Evolutionary conservation across 2,329 filamentous ascomycete species (phyloP).

Genomic region (Colletotrichum sp.): DNA sequence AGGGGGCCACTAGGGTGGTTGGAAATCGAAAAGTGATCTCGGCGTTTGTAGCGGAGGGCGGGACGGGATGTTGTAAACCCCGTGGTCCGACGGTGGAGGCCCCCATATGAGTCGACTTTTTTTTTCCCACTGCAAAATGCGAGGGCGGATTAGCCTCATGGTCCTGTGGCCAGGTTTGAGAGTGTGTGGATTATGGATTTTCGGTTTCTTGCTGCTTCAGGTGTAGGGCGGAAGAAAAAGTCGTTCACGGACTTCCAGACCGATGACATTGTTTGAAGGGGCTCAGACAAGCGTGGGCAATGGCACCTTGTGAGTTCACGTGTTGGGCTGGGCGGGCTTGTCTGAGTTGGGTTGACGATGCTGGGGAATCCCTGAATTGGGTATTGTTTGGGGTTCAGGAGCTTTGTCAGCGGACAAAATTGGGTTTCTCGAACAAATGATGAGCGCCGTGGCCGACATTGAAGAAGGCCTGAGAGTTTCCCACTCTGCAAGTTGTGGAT

Average conservation of each 20-base stretch:
- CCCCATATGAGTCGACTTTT: not conserved
- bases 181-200: not conserved
- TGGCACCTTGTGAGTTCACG: slow-evolving; percentile 12
- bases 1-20: not conserved
- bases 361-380: slow-evolving; percentile 2
- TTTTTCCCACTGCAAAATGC: not conserved
- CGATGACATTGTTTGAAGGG: slow-evolving; percentile 8
- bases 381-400: not conserved
- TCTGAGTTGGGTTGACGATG: slow-evolving; percentile 2
- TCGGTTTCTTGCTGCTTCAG: not conserved
- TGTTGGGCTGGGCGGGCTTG: slow-evolving; percentile 4
- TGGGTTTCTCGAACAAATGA: not conserved
- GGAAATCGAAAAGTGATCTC: slow-evolving; percentile 15
- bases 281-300: not conserved
- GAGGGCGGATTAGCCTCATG: not conserved
- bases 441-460: not conserved
- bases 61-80: slow-evolving; percentile 16
- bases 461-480: not conserved
- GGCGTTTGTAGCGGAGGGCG: slow-evolving; percentile 17
- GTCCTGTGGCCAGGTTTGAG: not conserved
- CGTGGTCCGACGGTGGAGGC: not conserved
- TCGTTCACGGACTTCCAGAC: not conserved
- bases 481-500: not conserved
- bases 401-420: slow-evolving; percentile 11
- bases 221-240: not conserved